Conservation (phyloP, 352 stramenopile genomes). For the Phytophthora sp. region DNA sequence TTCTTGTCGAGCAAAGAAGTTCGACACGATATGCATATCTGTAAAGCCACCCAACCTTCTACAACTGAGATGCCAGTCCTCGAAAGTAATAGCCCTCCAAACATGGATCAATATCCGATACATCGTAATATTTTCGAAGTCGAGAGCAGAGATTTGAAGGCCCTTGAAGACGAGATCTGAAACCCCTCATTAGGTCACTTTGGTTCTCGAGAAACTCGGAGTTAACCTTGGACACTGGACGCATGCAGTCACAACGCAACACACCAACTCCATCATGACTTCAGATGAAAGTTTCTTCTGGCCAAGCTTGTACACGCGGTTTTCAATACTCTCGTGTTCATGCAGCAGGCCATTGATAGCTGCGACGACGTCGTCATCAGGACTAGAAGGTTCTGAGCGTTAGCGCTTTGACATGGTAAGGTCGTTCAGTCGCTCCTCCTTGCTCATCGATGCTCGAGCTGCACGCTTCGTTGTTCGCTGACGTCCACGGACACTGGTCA, state of each 20-base stretch:
- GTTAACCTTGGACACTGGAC: background rate
- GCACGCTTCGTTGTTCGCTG: background rate
- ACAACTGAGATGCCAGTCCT: background rate
- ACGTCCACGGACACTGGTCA: background rate
- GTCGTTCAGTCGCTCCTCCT: background rate
- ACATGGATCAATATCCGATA: background rate
- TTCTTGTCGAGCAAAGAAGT: background rate
- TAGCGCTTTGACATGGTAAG: too few relatives aligned
- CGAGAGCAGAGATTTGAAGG: background rate
- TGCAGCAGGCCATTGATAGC: background rate
- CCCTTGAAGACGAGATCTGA: background rate
- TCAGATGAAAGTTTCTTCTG: background rate
- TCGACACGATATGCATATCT: conserved; percentile 1
- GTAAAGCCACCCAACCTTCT: background rate
- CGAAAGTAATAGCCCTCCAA: background rate
- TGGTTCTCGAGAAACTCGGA: background rate
- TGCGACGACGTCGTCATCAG: background rate
- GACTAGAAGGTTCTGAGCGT: background rate
- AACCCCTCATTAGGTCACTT: background rate
- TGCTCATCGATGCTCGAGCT: background rate
- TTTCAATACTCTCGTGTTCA: background rate
- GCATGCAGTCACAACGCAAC: background rate
- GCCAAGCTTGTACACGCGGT: background rate
- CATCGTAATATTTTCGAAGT: background rate
- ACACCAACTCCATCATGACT: background rate